Conservation (phyloP, 345 rosid species). For the Hibiscus tridactylites region DNA sequence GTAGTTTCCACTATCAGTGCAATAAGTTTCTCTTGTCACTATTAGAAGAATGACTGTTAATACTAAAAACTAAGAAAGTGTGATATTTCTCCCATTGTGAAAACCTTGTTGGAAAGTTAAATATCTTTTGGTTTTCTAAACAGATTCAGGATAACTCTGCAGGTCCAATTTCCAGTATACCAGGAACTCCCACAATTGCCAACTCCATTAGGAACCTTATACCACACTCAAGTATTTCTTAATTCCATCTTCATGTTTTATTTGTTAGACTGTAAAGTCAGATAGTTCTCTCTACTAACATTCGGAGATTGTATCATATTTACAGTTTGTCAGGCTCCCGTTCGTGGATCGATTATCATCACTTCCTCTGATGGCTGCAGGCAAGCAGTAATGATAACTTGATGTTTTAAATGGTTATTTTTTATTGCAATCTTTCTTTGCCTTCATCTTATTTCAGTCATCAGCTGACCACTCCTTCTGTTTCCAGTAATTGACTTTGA, state of each 20-base stretch:
- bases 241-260: neutral
- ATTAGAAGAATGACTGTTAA: no score
- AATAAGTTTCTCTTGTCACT: neutral
- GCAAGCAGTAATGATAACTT: constrained; percentile 12
- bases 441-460: neutral
- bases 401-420: neutral
- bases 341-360: constrained; percentile 42
- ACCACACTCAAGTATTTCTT: constrained; percentile 36
- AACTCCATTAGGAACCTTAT: constrained; percentile 48
- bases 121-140: neutral
- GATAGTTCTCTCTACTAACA: neutral
- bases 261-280: neutral
- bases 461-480: constrained; percentile 9
- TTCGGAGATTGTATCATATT: neutral
- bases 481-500: constrained; percentile 58
- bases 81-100: neutral
- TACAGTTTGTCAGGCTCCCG: constrained; percentile 42
- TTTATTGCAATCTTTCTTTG: neutral
- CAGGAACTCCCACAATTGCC: constrained; percentile 56
- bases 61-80: no score
- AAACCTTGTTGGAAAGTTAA: neutral
- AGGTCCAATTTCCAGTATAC: constrained; percentile 60
- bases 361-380: constrained; percentile 57
- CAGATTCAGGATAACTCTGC: constrained; percentile 12
- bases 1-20: neutral